phyloP scores from a whole-genome alignment of 441 rosid species.

The Dalechampia spathulata region DNA sequence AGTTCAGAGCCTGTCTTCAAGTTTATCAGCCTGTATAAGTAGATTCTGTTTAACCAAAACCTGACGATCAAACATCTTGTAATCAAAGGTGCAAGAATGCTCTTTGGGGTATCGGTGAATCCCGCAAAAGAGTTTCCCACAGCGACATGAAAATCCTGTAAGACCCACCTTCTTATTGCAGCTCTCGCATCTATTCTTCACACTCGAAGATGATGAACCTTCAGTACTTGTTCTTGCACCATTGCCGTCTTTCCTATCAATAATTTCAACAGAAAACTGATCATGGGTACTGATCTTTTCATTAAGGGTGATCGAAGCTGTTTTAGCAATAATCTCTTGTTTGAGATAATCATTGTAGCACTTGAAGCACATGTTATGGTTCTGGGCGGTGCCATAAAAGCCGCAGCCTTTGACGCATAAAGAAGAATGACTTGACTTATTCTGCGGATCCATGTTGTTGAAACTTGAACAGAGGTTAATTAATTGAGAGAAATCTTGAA shows the following conservation, averaged over 20 bases:
- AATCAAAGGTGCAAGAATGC: slow-evolving; percentile 39
- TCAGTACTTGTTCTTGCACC: too few relatives aligned
- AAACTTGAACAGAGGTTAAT: too few relatives aligned
- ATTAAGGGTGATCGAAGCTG: background rate
- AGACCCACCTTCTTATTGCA: slow-evolving; percentile 43
- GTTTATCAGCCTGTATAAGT: slow-evolving; percentile 24
- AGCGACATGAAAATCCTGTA: slow-evolving; percentile 40
- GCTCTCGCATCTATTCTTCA: slow-evolving; percentile 19
- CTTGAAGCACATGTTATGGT: slow-evolving; percentile 25
- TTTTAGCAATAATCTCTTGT: background rate
- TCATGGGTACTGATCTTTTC: background rate
- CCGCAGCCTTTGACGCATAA: slow-evolving; percentile 26
- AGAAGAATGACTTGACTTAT: background rate
- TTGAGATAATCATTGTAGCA: slow-evolving; percentile 22
- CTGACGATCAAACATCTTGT: slow-evolving; percentile 18
- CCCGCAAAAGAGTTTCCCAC: slow-evolving; percentile 36
- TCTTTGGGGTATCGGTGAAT: slow-evolving; percentile 35
- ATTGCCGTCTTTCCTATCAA: background rate
- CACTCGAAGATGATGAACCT: background rate
- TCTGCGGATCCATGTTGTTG: slow-evolving; percentile 13
- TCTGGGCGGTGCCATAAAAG: slow-evolving; percentile 20
- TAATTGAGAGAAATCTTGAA: too few relatives aligned
- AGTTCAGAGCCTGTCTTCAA: background rate
- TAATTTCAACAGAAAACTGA: background rate
- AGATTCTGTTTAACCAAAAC: slow-evolving; percentile 24